A percentile compares a stretch with the other conserved stretches of the same genome.
phyloP scores from a whole-genome alignment of 75 land plant species.

The Selaginella moellendorffii region DNA sequence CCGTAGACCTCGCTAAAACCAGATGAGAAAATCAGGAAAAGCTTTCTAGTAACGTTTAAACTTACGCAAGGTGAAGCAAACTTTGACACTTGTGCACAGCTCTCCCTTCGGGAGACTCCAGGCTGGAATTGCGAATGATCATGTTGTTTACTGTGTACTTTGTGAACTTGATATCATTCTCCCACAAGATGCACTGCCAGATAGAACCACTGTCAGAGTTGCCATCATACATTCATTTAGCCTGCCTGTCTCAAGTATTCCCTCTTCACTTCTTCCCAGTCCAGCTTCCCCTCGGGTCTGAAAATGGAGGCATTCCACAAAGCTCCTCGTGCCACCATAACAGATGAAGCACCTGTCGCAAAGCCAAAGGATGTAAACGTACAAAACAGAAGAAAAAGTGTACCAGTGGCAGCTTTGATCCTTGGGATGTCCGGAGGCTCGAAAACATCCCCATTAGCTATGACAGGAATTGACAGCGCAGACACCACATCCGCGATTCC shows the following conservation, averaged over 20 bases:
- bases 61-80: conserved; percentile 60
- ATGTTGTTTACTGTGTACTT: conserved; percentile 80
- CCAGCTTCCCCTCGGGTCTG: conserved; percentile 39
- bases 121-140: conserved; percentile 62
- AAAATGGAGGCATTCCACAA: conserved; percentile 86
- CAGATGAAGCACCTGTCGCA: conserved; percentile 52
- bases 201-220: not conserved
- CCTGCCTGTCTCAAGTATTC: conserved; percentile 68
- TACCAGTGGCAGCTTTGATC: conserved; percentile 55
- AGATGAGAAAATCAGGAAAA: no score
- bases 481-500: conserved; percentile 68
- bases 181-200: conserved; percentile 74
- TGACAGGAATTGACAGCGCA: conserved; percentile 77
- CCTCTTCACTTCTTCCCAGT: conserved; percentile 73
- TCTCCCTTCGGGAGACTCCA: conserved; percentile 67
- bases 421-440: conserved; percentile 62
- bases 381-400: not conserved
- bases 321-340: conserved; percentile 86
- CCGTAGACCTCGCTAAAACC: not conserved
- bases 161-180: conserved; percentile 69
- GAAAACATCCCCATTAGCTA: conserved; percentile 89
- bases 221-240: not conserved
- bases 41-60: not conserved
- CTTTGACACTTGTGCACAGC: conserved; percentile 43
- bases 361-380: not conserved